Percentiles rank a stretch among this genome's conserved stretches.
Conservation (phyloP, 176 grass and related monocot species). For the Tillandsia leiboldiana region DNA sequence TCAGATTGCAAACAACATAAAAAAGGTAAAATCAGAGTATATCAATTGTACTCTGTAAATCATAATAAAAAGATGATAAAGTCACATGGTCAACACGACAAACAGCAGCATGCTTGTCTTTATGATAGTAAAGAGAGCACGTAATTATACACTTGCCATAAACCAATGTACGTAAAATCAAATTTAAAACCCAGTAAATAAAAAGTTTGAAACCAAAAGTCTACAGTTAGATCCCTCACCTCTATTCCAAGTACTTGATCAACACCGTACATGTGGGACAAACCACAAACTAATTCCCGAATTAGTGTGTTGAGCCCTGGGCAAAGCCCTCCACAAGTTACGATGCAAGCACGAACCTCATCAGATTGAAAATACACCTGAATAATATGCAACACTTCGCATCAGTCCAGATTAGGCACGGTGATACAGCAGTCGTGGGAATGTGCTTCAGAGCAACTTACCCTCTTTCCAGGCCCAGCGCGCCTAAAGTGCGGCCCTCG, state of each 20-base stretch:
- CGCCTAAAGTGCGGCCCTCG: conserved; percentile 84
- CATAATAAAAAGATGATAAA: no score
- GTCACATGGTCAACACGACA: no score
- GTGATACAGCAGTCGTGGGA: conserved; percentile 1
- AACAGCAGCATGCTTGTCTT: no score
- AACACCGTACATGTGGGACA: conserved; percentile 90
- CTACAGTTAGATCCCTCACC: conserved; percentile 25
- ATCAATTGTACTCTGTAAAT: no score
- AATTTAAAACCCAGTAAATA: neutral
- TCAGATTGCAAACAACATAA: neutral
- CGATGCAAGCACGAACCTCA: conserved; percentile 84
- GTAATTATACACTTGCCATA: no score
- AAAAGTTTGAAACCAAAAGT: conserved; percentile 11
- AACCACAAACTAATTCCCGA: conserved; percentile 87
- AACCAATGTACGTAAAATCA: no score
- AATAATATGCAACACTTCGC: conserved; percentile 4
- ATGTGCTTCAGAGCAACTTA: conserved; percentile 21
- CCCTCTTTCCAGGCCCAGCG: conserved; percentile 84
- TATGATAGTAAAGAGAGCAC: no score
- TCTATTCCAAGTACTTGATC: conserved; percentile 62
- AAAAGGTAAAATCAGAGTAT: neutral
- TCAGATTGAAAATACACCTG: conserved; percentile 88
- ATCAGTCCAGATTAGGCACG: conserved; percentile 10
- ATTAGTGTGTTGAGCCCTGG: conserved; percentile 96
- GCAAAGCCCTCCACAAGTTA: conserved; percentile 97